Conservation (phyloP, 2,329 filamentous ascomycete genomes). For the Neurospora crassa region DNA sequence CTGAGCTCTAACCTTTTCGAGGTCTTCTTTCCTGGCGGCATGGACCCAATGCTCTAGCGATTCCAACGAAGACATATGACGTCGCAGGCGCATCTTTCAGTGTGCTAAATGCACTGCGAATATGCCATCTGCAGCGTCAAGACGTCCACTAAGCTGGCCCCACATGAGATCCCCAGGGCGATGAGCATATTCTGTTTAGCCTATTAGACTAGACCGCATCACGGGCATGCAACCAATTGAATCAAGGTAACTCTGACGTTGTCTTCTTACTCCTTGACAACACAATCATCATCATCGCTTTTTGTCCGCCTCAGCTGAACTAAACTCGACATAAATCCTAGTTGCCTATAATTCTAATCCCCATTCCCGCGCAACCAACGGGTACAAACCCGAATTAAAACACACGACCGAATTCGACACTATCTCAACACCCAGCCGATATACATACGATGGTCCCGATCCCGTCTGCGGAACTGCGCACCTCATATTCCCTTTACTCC, state of each 20-base stretch:
- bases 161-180: not conserved
- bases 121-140: not conserved
- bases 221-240: not conserved
- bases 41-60: not conserved
- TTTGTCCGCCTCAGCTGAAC: not conserved
- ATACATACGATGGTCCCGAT: conserved; percentile 19
- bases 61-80: not conserved
- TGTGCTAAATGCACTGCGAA: not conserved
- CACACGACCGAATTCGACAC: not conserved
- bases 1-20: not conserved
- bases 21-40: not conserved
- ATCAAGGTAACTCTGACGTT: not conserved
- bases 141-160: not conserved
- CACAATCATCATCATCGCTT: not conserved
- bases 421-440: not conserved
- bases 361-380: not conserved
- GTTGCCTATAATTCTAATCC: not conserved
- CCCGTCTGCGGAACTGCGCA: conserved; percentile 49
- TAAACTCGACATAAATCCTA: not conserved
- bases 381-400: not conserved
- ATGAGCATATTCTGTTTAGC: not conserved
- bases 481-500: conserved; percentile 77
- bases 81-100: not conserved
- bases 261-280: not conserved
- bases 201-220: not conserved